Base-by-base conservation (phyloP, 768 basidiomycete genomes). In the Clitopilus hobsonii region DNA sequence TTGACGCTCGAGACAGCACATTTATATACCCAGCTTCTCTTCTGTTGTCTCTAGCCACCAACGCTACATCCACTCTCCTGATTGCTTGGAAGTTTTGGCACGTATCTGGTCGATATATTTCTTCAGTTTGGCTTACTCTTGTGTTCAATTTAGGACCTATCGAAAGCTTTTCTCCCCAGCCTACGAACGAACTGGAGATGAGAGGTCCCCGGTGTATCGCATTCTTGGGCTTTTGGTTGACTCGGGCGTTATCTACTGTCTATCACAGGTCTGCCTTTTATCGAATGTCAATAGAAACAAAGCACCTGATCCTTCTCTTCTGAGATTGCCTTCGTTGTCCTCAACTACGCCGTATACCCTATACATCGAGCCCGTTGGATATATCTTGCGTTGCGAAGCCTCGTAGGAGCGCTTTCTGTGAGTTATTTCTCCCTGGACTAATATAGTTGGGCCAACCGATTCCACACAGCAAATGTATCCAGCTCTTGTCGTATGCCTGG, bases 31-130 rank as follows among this genome's bases (percentile, higher is more conserved):
- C 32, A 8, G 41, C 41, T 45, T 18, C 41, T 6, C n/a, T 45
- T 38, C 63, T 61, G 11, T 52, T 69, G 20, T 69, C 68, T 1
- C 66, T 62, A 23, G 64, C 63, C 0, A 69, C 68, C 0, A 68
- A 68, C 28, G 62, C 65, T 38, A 59, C 67, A 23, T 67, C 66
- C 49, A 69, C 67, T 5, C 8, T 48, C 7, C 62, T 69, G n/a
- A 67, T 69, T n/a, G 60, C 64, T 14, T 64, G 59, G 41, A 62
- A 64, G 26, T 56, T 65, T 52, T 69, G 68, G 68, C 64, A 16
- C n/a, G 22, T 45, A 16, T 5, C 4, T 45, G 41, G 41, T 45
- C n/a, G 16, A 20, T 23, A 45, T 4, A 3, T 11, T 45, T 4
- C n/a, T 45, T 45, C 6, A 6, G 4, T 45, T 45, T 20, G 18